phyloP scores from a whole-genome alignment of 23 red algal species.

The Chondrus crispus region DNA sequence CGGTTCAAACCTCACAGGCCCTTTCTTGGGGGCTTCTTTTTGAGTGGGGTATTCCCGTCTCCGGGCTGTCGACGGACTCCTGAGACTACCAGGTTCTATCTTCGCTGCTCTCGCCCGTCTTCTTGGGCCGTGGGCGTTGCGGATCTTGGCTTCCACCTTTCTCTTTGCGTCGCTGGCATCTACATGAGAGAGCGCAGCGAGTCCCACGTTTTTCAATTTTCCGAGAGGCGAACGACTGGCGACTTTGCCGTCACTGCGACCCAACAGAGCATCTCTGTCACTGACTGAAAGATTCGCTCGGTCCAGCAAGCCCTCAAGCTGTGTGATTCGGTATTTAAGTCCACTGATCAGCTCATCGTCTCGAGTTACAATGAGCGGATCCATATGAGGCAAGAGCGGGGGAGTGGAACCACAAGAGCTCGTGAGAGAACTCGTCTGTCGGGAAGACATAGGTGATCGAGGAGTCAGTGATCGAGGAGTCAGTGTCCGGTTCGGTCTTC shows the following conservation, averaged over 20 bases:
- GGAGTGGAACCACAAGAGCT: not conserved
- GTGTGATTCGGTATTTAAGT: not conserved
- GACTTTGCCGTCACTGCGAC: not conserved
- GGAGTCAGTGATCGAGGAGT: not conserved
- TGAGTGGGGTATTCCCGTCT: no score
- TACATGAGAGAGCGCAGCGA: not conserved
- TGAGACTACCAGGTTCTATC: not conserved
- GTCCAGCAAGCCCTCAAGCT: conserved; percentile 27
- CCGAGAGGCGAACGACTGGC: not conserved
- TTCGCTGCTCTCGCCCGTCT: not conserved
- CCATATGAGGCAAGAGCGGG: not conserved
- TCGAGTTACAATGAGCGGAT: not conserved
- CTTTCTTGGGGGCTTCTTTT: no score
- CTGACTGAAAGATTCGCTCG: not conserved
- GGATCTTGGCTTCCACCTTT: not conserved
- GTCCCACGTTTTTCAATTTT: not conserved
- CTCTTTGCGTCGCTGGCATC: not conserved
- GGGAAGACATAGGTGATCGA: not conserved
- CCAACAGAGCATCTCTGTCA: not conserved
- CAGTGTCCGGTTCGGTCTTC: not conserved
- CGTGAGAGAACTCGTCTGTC: not conserved
- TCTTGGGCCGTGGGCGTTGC: not conserved
- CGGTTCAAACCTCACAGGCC: not conserved
- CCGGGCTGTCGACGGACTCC: not conserved
- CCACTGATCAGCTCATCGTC: conserved; percentile 27